Percentiles rank a stretch among this genome's conserved stretches.
phyloP scores from a whole-genome alignment of 805 yeast genomes.

The Kuraishia capsulata region DNA sequence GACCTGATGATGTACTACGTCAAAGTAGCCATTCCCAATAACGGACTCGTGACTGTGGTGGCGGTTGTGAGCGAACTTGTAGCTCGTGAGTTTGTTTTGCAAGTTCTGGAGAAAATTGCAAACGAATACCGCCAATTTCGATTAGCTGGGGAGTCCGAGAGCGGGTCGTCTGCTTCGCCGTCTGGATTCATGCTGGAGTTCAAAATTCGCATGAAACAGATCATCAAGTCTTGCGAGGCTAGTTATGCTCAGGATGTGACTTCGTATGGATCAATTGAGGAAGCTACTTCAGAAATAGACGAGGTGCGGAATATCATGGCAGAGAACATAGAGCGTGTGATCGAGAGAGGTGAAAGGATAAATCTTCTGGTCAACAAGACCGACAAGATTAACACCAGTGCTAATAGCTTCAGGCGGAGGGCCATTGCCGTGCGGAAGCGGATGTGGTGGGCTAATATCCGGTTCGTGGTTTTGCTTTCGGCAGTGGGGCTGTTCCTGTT shows the following conservation, averaged over 20 bases:
- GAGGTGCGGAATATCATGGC: conserved; percentile 63
- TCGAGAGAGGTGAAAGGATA: conserved; percentile 74
- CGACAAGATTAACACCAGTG: conserved; percentile 54
- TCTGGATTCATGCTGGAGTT: conserved; percentile 31
- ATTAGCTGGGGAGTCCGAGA: conserved; percentile 1
- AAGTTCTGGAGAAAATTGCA: conserved; percentile 39
- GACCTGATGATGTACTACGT: conserved; percentile 33
- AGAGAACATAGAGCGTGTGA: conserved; percentile 60
- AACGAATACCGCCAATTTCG: conserved; percentile 37
- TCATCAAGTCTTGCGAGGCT: conserved; percentile 44
- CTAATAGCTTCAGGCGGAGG: conserved; percentile 61
- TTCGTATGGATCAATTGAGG: conserved; percentile 16
- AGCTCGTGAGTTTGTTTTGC: conserved; percentile 34
- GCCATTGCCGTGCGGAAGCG: conserved; percentile 54
- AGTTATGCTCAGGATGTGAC: conserved; percentile 30
- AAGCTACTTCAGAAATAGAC: conserved; percentile 44
- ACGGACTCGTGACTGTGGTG: conserved; percentile 43
- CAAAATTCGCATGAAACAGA: conserved; percentile 46
- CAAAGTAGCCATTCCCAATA: conserved; percentile 33
- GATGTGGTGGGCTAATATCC: conserved; percentile 62
- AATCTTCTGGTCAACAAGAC: conserved; percentile 71
- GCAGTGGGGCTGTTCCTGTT: conserved; percentile 18
- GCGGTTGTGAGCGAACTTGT: conserved; percentile 35
- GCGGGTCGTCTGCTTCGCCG: conserved; percentile 4
- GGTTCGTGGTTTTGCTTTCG: conserved; percentile 24